Evolutionary conservation across 441 rosid species (phyloP), one percentile per base, ranked within the genome.

Genomic region (Adansonia grandidieri): DNA sequence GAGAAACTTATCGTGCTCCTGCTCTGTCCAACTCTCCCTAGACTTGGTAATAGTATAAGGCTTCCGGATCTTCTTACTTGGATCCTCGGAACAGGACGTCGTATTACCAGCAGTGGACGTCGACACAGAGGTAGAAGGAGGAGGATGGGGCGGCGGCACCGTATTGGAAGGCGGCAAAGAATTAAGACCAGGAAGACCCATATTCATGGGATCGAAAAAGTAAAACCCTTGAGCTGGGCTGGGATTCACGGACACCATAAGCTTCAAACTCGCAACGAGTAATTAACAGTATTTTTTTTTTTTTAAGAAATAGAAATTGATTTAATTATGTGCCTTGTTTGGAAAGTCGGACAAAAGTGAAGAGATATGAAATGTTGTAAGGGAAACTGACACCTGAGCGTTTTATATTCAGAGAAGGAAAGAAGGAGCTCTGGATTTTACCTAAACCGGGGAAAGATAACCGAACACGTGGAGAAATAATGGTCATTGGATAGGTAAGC

Each of bases 1-100:
- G 60, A 96, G 86, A 84, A 94, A 96, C 87, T 89, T 91, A 81
- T 96, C 99, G 79, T 92, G 99, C 79, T 94, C 99, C 80, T 88
- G 97, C 63, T 96, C 98, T 0, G 96, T 91, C 99, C 99, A 94
- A 88, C 87, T 96, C 93, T 96, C 99, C 77, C 99, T 89, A 75
- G 97, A 93, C 84, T 96, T 96, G 8, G 96, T 94, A 74, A 94
- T 93, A 0, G 97, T 96, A 80, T 94, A 94, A 1, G 97, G 98
- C 86, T 96, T 96, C 79, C 98, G 87, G 71, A 90, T 86, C 91
- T 94, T 96, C 97, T 85, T 88, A 80, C 72, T 76, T 54, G 78
- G 77, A 78, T 92, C 98, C 79, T 89, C 97, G 20, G 78, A 53
- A 75, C 58, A 74, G 37, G 88, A 50, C 78, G 75, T 53, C 65